These are phyloP conservation scores for Naganishia kalamii DNA, from an alignment of 768 basidiomycete species.

Conservation along the genomic window DNA sequence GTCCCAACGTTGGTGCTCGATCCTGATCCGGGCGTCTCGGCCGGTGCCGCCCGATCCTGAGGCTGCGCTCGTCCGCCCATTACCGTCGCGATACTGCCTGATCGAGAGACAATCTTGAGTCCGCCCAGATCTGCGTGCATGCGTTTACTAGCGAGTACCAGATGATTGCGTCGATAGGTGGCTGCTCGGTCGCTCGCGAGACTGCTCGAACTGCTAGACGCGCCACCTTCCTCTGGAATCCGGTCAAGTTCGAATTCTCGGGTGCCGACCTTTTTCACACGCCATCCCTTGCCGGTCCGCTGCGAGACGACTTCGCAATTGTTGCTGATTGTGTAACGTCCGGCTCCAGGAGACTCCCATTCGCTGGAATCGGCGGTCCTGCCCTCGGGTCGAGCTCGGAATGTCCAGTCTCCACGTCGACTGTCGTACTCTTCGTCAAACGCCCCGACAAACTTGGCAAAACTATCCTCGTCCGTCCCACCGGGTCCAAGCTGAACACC, in stretches of 20 bases:
- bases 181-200: background rate
- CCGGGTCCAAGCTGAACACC: conserved; percentile 33
- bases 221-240: conserved; percentile 15
- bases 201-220: background rate
- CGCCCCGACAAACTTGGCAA: conserved; percentile 47
- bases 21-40: background rate
- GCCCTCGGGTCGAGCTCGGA: conserved; percentile 31
- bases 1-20: background rate
- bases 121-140: conserved; percentile 39
- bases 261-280: conserved; percentile 24
- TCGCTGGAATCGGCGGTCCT: conserved; percentile 12
- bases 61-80: background rate
- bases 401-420: conserved; percentile 46
- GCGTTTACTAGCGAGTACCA: conserved; percentile 33
- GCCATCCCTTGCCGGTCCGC: conserved; percentile 33
- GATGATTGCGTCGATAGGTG: conserved; percentile 12
- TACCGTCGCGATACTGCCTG: background rate
- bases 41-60: background rate
- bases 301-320: conserved; percentile 37
- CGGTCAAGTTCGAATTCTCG: conserved; percentile 40
- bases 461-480: conserved; percentile 45
- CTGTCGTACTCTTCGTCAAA: conserved; percentile 47
- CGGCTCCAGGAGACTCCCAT: conserved; percentile 43
- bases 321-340: conserved; percentile 35
- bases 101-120: conserved; percentile 28